phyloP scores from a whole-genome alignment of 129 eudicot species.

The Artemisia tridentata region DNA sequence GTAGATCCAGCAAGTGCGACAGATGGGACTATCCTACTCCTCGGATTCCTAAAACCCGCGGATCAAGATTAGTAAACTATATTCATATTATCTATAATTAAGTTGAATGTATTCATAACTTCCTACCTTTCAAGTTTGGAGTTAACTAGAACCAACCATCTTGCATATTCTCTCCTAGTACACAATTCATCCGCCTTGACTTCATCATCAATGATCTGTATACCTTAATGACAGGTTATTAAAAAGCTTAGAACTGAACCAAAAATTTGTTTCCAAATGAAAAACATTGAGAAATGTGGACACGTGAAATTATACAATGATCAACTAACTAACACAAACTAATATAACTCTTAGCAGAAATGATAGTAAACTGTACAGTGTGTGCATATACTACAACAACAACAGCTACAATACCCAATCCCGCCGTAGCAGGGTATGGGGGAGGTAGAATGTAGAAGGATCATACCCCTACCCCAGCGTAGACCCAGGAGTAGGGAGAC shows the following conservation, averaged over 20 bases:
- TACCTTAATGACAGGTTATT: constrained; percentile 47
- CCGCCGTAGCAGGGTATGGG: too few species aligned
- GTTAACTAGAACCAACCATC: constrained; percentile 77
- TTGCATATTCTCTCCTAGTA: constrained; percentile 86
- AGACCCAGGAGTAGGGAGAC: too few species aligned
- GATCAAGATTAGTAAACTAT: constrained; percentile 1
- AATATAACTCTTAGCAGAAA: too few species aligned
- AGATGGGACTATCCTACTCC: constrained; percentile 55
- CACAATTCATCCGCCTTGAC: constrained; percentile 73
- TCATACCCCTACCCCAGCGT: too few species aligned
- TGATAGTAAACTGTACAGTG: too few species aligned
- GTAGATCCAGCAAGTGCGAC: constrained; percentile 77
- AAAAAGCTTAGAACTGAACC: constrained; percentile 50
- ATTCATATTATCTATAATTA: neutral
- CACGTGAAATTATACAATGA: too few species aligned
- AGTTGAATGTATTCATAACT: neutral
- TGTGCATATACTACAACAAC: too few species aligned
- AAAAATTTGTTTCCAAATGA: constrained; percentile 17
- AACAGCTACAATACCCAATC: too few species aligned
- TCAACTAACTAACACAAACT: neutral
- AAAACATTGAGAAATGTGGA: neutral
- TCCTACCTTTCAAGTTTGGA: constrained; percentile 81
- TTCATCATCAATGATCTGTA: constrained; percentile 86
- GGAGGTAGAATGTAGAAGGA: too few species aligned
- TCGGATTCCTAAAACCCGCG: constrained; percentile 51